Evolutionary conservation across 2,329 filamentous ascomycete genomes (phyloP).

Genomic region (Bipolaris oryzae): DNA sequence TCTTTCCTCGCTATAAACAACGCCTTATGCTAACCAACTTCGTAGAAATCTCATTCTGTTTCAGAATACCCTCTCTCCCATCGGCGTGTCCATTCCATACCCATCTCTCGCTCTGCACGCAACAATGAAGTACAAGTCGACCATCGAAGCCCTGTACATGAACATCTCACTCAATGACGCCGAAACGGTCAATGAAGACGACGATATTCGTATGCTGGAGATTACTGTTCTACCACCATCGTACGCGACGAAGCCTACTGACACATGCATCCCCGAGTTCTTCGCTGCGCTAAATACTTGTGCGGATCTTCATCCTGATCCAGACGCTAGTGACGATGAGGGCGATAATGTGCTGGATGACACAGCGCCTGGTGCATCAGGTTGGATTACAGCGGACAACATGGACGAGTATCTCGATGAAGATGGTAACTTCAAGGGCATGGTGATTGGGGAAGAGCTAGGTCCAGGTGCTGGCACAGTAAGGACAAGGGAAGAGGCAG

Average conservation of each 20-base stretch:
- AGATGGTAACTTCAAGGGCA: slow-evolving; percentile 47
- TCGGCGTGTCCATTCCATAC: slow-evolving; percentile 73
- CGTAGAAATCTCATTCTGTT: slow-evolving; percentile 66
- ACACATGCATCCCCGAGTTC: slow-evolving; percentile 55
- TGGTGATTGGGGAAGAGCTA: slow-evolving; percentile 35
- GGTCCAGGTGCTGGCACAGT: slow-evolving; percentile 49
- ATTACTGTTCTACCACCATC: slow-evolving; percentile 66
- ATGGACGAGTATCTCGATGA: slow-evolving; percentile 70
- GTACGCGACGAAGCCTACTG: slow-evolving; percentile 28
- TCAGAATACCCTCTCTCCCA: slow-evolving; percentile 58
- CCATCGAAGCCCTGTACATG: slow-evolving; percentile 44
- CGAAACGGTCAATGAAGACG: slow-evolving; percentile 63
- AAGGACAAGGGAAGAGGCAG: slow-evolving; percentile 40
- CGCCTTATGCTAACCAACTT: background rate
- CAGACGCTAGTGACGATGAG: slow-evolving; percentile 63
- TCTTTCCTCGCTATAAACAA: background rate
- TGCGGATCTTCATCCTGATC: slow-evolving; percentile 77
- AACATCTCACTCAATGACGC: slow-evolving; percentile 57
- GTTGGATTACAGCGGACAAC: slow-evolving; percentile 93
- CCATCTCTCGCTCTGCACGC: slow-evolving; percentile 77
- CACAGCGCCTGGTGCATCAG: slow-evolving; percentile 73
- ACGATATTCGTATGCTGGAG: slow-evolving; percentile 68
- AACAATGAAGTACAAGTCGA: slow-evolving; percentile 63
- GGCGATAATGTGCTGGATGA: slow-evolving; percentile 54
- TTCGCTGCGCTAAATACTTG: slow-evolving; percentile 75